phyloP scores from a whole-genome alignment of 164 flowering plant genomes.

The Aristolochia contorta region DNA sequence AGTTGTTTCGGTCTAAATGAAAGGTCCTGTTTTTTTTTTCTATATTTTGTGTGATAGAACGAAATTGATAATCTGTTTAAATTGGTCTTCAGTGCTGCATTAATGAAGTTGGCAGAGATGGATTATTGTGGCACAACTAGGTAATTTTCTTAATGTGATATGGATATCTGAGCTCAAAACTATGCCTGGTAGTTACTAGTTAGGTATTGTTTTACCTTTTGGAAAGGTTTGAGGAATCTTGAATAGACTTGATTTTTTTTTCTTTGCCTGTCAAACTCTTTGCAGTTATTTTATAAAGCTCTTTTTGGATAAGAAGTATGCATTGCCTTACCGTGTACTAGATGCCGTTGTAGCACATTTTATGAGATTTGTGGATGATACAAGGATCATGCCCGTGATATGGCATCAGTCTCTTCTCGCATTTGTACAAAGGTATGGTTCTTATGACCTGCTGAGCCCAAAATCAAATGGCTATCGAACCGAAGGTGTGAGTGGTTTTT shows the following conservation, averaged over 20 bases:
- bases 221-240: no score
- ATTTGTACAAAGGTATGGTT: constrained; percentile 72
- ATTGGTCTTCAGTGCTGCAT: constrained; percentile 53
- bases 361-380: constrained; percentile 64
- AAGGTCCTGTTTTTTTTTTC: neutral
- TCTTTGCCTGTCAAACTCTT: neutral
- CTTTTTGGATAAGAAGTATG: constrained; percentile 85
- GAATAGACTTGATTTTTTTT: no score
- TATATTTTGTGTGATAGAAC: neutral
- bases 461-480: no score
- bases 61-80: neutral
- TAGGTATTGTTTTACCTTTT: no score
- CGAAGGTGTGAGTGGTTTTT: no score
- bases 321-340: constrained; percentile 76
- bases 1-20: neutral
- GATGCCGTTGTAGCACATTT: constrained; percentile 79
- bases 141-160: constrained; percentile 21
- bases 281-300: constrained; percentile 92
- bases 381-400: constrained; percentile 88
- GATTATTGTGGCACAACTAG: constrained; percentile 94
- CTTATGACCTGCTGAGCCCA: neutral
- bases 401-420: constrained; percentile 98
- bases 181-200: neutral
- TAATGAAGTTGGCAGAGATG: constrained; percentile 88
- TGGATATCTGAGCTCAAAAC: neutral